Percentiles rank a stretch among this genome's conserved stretches.
Evolutionary conservation across 2,329 filamentous ascomycete genomes (phyloP).

Genomic region (Pseudocercospora pini-densiflorae): DNA sequence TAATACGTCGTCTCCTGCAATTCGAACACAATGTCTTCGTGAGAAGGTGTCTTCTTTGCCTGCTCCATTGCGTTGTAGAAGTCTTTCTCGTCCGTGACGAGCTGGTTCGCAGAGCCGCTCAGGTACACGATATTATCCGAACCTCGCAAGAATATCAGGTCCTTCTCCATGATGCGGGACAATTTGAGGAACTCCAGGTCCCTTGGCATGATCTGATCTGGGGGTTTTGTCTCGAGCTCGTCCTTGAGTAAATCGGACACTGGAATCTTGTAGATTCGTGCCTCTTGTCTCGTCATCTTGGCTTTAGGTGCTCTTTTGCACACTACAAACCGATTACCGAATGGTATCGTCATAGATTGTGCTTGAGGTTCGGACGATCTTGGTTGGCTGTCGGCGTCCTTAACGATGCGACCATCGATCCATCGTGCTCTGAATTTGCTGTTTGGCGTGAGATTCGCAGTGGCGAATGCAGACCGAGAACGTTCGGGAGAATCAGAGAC

Average conservation of each 20-base stretch:
- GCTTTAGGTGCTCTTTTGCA: constrained; percentile 11
- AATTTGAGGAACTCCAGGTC: constrained; percentile 24
- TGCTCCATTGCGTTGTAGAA: constrained; percentile 13
- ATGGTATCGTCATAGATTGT: constrained; percentile 4
- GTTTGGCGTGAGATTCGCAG: neutral
- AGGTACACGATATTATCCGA: constrained; percentile 23
- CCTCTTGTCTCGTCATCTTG: constrained; percentile 7
- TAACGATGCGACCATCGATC: constrained; percentile 12
- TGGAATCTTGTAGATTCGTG: neutral
- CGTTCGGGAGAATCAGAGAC: neutral
- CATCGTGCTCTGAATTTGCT: constrained; percentile 12
- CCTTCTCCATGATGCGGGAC: constrained; percentile 12
- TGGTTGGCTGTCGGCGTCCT: neutral
- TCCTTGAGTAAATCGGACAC: constrained; percentile 18
- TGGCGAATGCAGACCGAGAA: neutral
- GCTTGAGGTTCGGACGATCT: neutral
- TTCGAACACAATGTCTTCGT: constrained; percentile 19
- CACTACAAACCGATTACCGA: constrained; percentile 20
- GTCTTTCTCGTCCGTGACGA: constrained; percentile 19
- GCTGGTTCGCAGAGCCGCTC: constrained; percentile 5
- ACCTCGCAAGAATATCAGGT: constrained; percentile 12
- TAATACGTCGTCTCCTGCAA: constrained; percentile 11
- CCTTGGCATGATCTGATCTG: constrained; percentile 16
- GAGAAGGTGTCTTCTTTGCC: neutral
- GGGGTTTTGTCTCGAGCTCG: constrained; percentile 2